Percentiles rank a stretch among this genome's conserved stretches.
Conservation (phyloP, 2,329 filamentous ascomycete species). For the Talaromyces funiculosus region DNA sequence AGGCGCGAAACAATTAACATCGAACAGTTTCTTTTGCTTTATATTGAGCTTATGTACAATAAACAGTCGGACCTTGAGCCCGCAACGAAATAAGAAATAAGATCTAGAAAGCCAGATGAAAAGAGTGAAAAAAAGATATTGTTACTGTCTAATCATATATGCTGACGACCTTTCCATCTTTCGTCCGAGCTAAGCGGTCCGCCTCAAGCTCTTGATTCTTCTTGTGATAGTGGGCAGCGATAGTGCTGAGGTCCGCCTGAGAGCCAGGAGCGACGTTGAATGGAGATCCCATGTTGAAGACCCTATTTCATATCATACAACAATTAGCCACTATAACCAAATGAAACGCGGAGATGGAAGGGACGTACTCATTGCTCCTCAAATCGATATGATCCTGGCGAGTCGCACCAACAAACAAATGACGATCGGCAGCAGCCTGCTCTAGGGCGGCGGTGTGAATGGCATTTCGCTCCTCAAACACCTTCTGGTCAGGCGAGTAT, state of each 20-base stretch:
- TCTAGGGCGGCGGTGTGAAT: constrained; percentile 57
- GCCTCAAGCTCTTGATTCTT: constrained; percentile 53
- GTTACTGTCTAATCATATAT: constrained; percentile 36
- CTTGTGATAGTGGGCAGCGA: constrained; percentile 59
- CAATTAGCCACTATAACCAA: not conserved
- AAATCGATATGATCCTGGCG: constrained; percentile 47
- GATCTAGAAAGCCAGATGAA: not conserved
- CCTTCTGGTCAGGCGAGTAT: constrained; percentile 50
- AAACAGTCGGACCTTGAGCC: not conserved
- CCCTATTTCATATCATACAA: constrained; percentile 36
- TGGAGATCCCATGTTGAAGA: constrained; percentile 58
- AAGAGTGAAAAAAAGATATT: not conserved
- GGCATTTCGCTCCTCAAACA: constrained; percentile 53
- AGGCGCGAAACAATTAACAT: not conserved
- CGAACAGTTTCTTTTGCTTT: not conserved
- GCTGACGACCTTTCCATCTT: constrained; percentile 40
- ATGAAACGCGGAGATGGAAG: not conserved
- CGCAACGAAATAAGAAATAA: not conserved
- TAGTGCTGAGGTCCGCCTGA: constrained; percentile 52
- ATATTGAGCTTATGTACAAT: constrained; percentile 14
- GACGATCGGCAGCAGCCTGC: constrained; percentile 57
- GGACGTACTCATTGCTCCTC: constrained; percentile 58
- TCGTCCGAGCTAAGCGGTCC: constrained; percentile 46
- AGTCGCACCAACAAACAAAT: constrained; percentile 50
- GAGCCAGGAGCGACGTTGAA: constrained; percentile 61